These are phyloP conservation scores for Nakazawaea wickerhamii DNA, from an alignment of 805 yeast species.

Conservation along the genomic window DNA sequence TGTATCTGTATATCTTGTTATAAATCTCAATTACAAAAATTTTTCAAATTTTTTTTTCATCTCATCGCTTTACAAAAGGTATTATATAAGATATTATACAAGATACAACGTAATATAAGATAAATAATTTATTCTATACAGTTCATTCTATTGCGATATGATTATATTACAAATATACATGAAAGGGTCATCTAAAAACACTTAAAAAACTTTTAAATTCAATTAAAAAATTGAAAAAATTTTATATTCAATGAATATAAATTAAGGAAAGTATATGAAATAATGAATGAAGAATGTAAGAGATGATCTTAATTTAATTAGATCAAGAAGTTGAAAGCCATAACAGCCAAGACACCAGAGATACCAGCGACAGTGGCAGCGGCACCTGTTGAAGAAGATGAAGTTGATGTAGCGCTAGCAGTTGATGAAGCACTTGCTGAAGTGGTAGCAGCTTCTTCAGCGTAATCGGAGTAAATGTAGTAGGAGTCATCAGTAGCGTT, in stretches of 20 bases:
- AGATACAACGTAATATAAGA: background rate
- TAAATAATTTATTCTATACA: no score
- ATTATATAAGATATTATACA: background rate
- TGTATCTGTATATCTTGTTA: background rate
- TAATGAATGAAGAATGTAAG: background rate
- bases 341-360: slow-evolving; percentile 10
- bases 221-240: background rate
- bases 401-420: slow-evolving; percentile 13
- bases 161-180: no score
- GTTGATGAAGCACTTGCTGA: slow-evolving; percentile 13
- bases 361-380: slow-evolving; percentile 14
- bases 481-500: slow-evolving; percentile 35
- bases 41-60: background rate
- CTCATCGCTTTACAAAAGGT: background rate
- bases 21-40: background rate
- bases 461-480: slow-evolving; percentile 27
- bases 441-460: slow-evolving; percentile 20
- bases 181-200: no score
- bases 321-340: slow-evolving; percentile 12
- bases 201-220: background rate
- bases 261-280: background rate
- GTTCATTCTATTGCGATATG: no score
- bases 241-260: background rate
- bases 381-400: slow-evolving; percentile 15
- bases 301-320: background rate